Percentiles rank a stretch among this genome's conserved stretches.
These are phyloP conservation scores for Panicum miliaceum DNA, from an alignment of 176 grass and related monocot species.

Conservation along the genomic window DNA sequence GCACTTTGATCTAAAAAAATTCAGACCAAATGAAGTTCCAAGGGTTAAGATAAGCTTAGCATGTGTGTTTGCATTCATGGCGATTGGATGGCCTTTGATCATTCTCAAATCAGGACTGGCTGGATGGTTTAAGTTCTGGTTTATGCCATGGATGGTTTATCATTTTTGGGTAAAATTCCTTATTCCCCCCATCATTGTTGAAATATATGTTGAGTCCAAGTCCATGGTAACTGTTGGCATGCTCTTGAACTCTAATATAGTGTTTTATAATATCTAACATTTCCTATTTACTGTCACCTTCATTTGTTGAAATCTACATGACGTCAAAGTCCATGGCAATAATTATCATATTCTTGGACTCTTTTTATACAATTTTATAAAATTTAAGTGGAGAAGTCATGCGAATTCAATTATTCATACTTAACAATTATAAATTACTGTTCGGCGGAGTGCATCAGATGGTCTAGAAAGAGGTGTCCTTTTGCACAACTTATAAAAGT, in stretches of 20 bases:
- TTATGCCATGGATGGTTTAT: constrained; percentile 97
- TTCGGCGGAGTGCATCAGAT: not conserved
- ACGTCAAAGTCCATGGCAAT: constrained; percentile 4
- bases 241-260: not conserved
- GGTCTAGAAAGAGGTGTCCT: not conserved
- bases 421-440: constrained; percentile 19
- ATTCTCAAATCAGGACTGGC: constrained; percentile 75
- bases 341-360: constrained; percentile 24
- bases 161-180: constrained; percentile 89
- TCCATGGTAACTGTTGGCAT: constrained; percentile 12
- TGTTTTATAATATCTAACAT: constrained; percentile 84
- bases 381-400: constrained; percentile 10
- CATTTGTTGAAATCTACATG: not conserved
- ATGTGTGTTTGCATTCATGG: constrained; percentile 88
- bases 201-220: constrained; percentile 20
- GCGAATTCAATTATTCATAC: not conserved
- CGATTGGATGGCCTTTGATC: constrained; percentile 97
- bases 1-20: constrained; percentile 94
- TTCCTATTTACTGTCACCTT: constrained; percentile 24
- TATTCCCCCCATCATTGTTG: constrained; percentile 12
- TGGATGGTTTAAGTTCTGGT: constrained; percentile 99
- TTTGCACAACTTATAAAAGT: constrained; percentile 14
- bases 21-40: constrained; percentile 78
- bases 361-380: not conserved
- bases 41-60: constrained; percentile 97